Conservation (phyloP, 768 basidiomycete species). For the Amanita pallidorosea region DNA sequence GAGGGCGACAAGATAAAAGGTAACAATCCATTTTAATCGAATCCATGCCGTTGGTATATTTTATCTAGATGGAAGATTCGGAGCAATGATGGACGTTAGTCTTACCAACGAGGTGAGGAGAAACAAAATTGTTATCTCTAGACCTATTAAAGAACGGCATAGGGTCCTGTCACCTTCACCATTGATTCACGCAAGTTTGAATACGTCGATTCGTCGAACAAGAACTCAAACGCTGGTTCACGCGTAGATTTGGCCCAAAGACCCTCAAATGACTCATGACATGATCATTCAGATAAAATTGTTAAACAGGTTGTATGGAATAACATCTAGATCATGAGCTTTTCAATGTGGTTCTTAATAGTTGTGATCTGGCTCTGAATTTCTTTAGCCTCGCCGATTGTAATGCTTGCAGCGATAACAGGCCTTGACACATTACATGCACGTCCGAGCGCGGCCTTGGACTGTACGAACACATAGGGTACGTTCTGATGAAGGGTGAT, state of each 20-base stretch:
- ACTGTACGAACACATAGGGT: conserved; percentile 90
- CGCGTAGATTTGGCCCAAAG: neutral
- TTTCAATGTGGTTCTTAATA: conserved; percentile 78
- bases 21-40: conserved; percentile 16
- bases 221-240: conserved; percentile 2
- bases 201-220: conserved; percentile 30
- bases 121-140: neutral
- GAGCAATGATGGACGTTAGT: conserved; percentile 92
- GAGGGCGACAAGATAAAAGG: conserved; percentile 73
- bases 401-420: conserved; percentile 92
- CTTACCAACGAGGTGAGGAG: conserved; percentile 73
- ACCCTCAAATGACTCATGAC: neutral
- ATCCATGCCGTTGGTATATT: neutral
- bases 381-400: conserved; percentile 92
- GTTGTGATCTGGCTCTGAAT: conserved; percentile 80
- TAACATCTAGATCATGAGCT: conserved; percentile 32
- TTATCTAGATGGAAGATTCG: conserved; percentile 76
- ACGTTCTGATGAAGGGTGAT: conserved; percentile 56
- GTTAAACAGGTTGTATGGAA: neutral
- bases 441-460: conserved; percentile 90
- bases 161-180: conserved; percentile 84
- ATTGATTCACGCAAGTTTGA: conserved; percentile 75
- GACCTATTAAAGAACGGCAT: neutral
- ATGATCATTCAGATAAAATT: neutral
- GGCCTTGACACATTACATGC: conserved; percentile 94